Percentiles rank a stretch among this genome's conserved stretches.
phyloP scores from a whole-genome alignment of 1,284 basidiomycete genomes.

The Stygiomarasmius scandens region DNA sequence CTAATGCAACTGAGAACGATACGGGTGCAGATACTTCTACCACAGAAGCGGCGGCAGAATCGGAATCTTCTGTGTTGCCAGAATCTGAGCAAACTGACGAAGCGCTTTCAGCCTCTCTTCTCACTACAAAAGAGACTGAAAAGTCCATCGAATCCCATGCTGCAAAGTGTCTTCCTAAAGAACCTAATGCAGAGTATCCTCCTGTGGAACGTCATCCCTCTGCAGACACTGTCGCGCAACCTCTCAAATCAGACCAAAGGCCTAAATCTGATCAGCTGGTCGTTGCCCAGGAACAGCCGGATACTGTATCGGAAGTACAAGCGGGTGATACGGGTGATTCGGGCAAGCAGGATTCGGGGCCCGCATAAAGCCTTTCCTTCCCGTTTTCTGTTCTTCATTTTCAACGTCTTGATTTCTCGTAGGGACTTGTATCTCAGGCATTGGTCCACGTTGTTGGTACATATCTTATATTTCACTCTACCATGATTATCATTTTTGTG shows the following conservation, averaged over 20 bases:
- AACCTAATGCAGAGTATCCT: not conserved
- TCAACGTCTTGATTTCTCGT: too few relatives aligned
- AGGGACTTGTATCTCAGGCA: too few relatives aligned
- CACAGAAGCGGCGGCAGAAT: constrained; percentile 1
- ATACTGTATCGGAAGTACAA: not conserved
- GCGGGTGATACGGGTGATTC: not conserved
- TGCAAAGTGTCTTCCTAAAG: not conserved
- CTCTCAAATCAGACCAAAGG: not conserved
- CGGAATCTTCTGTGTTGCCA: not conserved
- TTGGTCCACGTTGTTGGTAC: not conserved
- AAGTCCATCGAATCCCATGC: too few relatives aligned
- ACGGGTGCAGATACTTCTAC: not conserved
- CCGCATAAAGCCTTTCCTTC: not conserved
- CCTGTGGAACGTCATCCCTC: not conserved
- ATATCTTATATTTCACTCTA: not conserved
- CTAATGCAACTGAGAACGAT: not conserved
- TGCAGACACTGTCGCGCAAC: constrained; percentile 4
- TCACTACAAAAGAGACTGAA: too few relatives aligned
- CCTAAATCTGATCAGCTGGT: not conserved
- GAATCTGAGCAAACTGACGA: not conserved
- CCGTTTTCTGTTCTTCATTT: too few relatives aligned
- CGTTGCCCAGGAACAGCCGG: not conserved
- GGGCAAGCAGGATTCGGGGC: not conserved
- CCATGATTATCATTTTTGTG: not conserved
- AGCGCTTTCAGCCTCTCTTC: not conserved